Base-by-base conservation (phyloP, 1,139 yeast genomes). In the Nakaseomyces glabratus region DNA sequence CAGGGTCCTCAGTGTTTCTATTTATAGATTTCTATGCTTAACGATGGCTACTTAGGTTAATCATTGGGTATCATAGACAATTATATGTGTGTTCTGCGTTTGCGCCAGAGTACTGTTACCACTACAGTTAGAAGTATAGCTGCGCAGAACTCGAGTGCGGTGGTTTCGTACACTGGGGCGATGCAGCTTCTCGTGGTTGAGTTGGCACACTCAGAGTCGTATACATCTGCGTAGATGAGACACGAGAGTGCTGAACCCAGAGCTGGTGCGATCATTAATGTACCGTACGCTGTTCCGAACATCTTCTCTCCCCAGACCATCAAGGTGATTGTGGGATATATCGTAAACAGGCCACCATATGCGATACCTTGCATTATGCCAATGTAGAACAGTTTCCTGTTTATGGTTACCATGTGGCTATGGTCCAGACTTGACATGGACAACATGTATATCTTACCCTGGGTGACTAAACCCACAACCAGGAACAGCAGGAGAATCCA, bases 201-300 rank as follows among this genome's bases (percentile, higher is more conserved):
- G 4, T 30, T 24, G 17, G 33, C 23, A 39, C 65, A 61, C 2
- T 35, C 40, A 2, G 50, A 20, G 48, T 86, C 94, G 46, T 72
- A 77, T 19, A 75, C 62, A 20, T 60, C 54, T 0, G 95, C 96
- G 56, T 81, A 88, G 14, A 77, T 47, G 39, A 82, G 52, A 2
- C 95, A 90, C 50, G 71, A 84, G 1, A 72, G 46, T 5, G 82
- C 67, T 1, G 93, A 69, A 1, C 96, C 95, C 2, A 85, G 46
- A 0, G 97, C 96, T 0, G 97, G 96, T 0, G 95, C 95, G 21
- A 84, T 67, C 73, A 88, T 76, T 51, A 85, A 82, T 20, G 82
- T 66, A 2, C 97, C 97, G 88, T 95, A 90, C 1, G 93, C 81
- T 2, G 95, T 81, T 0, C 97, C 97, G 55, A 90, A 76, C 34